Evolutionary conservation across 768 basidiomycete genomes (phyloP).

Genomic region (Mycena leptocephala): DNA sequence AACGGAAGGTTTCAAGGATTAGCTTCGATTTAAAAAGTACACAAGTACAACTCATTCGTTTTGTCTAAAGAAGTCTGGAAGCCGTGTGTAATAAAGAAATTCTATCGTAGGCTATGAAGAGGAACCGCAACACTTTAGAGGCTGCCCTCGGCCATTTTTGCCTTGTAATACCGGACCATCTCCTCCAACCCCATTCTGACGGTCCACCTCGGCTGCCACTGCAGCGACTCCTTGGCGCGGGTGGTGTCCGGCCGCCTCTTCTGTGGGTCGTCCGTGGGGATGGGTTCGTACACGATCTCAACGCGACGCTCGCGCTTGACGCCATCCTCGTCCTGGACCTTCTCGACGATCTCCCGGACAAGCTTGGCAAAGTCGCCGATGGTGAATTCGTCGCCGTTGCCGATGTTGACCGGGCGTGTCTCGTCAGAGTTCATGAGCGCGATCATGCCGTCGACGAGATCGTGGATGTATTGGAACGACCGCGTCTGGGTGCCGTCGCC

Average conservation of each 20-base stretch:
- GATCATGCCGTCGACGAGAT: conserved; percentile 95
- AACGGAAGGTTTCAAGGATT: background rate
- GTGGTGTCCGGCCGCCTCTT: conserved; percentile 94
- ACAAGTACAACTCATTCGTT: conserved; percentile 3
- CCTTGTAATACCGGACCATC: conserved; percentile 95
- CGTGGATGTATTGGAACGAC: conserved; percentile 99
- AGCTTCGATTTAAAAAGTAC: conserved; percentile 9
- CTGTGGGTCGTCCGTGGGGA: conserved; percentile 96
- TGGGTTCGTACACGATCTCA: conserved; percentile 83
- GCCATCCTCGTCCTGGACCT: conserved; percentile 92
- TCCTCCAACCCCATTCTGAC: conserved; percentile 95
- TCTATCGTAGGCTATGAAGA: background rate
- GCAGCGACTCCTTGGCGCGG: conserved; percentile 85
- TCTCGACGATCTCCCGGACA: conserved; percentile 93
- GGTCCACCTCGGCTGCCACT: conserved; percentile 96
- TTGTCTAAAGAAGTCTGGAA: conserved; percentile 2
- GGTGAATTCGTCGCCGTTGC: conserved; percentile 95
- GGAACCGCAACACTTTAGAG: conserved; percentile 55
- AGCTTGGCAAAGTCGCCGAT: conserved; percentile 95
- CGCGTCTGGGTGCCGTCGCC: conserved; percentile 95
- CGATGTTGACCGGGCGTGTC: conserved; percentile 96
- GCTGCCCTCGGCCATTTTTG: conserved; percentile 89
- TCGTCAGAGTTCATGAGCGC: conserved; percentile 96
- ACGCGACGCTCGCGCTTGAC: conserved; percentile 65
- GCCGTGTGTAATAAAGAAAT: background rate